A percentile compares a stretch with the other conserved stretches of the same genome.
Evolutionary conservation across 2,329 filamentous ascomycete species (phyloP).

Genomic region (Teratosphaeria zuluensis): DNA sequence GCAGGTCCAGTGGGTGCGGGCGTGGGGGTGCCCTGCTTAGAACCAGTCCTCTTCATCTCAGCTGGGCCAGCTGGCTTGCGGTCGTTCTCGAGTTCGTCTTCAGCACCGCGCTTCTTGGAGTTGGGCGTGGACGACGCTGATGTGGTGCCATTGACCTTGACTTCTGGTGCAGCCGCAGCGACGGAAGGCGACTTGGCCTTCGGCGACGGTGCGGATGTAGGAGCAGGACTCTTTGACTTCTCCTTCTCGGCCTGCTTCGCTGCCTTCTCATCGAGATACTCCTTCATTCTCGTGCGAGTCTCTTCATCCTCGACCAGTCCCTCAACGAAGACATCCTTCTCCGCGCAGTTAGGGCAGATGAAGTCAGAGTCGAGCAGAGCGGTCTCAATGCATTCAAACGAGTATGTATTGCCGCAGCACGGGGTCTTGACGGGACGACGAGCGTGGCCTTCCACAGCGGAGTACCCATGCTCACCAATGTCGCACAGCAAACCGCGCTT

Average conservation of each 20-base stretch:
- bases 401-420: conserved; percentile 97
- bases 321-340: conserved; percentile 52
- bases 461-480: conserved; percentile 95
- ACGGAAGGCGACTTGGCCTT: background rate
- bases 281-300: conserved; percentile 76
- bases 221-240: conserved; percentile 31
- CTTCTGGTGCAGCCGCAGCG: conserved; percentile 10
- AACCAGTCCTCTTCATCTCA: conserved; percentile 28
- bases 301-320: conserved; percentile 10
- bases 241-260: conserved; percentile 36
- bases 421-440: conserved; percentile 84
- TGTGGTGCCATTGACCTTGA: conserved; percentile 21
- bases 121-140: conserved; percentile 27
- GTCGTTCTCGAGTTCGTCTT: conserved; percentile 49
- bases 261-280: conserved; percentile 51
- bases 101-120: conserved; percentile 73
- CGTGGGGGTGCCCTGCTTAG: conserved; percentile 26
- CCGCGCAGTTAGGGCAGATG: conserved; percentile 83
- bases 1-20: conserved; percentile 9
- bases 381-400: conserved; percentile 99
- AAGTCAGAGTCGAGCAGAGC: conserved; percentile 98
- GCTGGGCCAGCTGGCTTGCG: conserved; percentile 35
- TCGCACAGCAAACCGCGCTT: conserved; percentile 84
- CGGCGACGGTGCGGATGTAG: conserved; percentile 14
- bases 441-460: conserved; percentile 48